These are phyloP conservation scores for Mallotus nudiflorus DNA, from an alignment of 345 rosid species.

Conservation along the genomic window DNA sequence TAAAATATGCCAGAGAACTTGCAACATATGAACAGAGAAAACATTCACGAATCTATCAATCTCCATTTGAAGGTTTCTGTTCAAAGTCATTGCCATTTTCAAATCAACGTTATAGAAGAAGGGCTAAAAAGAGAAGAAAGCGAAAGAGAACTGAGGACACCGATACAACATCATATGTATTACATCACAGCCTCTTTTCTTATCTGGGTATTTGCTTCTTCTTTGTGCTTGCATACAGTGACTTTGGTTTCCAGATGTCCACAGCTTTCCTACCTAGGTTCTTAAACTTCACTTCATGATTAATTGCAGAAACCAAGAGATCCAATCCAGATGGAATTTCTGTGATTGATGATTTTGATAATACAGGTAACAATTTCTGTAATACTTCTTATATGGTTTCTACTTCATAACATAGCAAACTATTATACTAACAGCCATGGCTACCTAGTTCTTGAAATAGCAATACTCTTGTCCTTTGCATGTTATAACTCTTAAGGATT, in stretches of 20 bases:
- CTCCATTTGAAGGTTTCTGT: slow-evolving; percentile 50
- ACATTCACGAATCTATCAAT: slow-evolving; percentile 41
- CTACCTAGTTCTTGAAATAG: neutral
- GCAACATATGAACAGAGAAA: slow-evolving; percentile 47
- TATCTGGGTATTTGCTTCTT: slow-evolving; percentile 52
- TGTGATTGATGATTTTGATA: slow-evolving; percentile 58
- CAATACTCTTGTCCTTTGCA: neutral
- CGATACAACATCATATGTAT: slow-evolving; percentile 55
- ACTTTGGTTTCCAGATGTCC: neutral
- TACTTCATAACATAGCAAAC: neutral
- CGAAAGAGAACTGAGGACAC: slow-evolving; percentile 71
- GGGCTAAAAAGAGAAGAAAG: slow-evolving; percentile 66
- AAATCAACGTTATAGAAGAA: slow-evolving; percentile 46
- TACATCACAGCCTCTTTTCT: slow-evolving; percentile 65
- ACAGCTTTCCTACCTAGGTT: slow-evolving; percentile 1
- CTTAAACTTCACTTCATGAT: slow-evolving; percentile 10
- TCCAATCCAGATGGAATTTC: slow-evolving; percentile 55
- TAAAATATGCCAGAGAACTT: slow-evolving; percentile 62
- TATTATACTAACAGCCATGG: neutral
- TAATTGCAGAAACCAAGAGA: slow-evolving; percentile 65
- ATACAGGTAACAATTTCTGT: slow-evolving; percentile 32
- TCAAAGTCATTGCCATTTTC: slow-evolving; percentile 69
- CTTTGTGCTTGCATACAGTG: slow-evolving; percentile 10
- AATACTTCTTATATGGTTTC: slow-evolving; percentile 5
- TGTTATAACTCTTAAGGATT: neutral